phyloP scores from a whole-genome alignment of 2,329 filamentous ascomycete genomes.

The Aspergillus fijiensis region DNA sequence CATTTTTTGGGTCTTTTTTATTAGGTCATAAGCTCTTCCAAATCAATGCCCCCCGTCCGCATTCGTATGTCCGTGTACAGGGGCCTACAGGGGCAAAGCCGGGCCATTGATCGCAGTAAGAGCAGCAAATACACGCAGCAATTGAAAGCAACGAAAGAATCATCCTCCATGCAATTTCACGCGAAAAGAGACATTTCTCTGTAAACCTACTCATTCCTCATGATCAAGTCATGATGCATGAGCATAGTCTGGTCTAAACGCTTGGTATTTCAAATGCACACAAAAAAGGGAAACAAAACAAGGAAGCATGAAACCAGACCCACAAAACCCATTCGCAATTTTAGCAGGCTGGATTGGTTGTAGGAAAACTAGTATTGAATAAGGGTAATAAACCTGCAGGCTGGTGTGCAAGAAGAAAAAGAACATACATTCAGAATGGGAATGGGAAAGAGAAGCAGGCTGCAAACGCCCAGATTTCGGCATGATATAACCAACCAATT shows the following conservation, averaged over 20 bases:
- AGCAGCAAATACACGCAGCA: slow-evolving; percentile 16
- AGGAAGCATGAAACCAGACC: slow-evolving; percentile 25
- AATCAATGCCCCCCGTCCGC: slow-evolving; percentile 16
- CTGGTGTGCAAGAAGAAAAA: slow-evolving; percentile 26
- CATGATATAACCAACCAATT: slow-evolving; percentile 42
- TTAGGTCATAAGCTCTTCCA: slow-evolving; percentile 10
- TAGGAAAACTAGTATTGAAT: slow-evolving; percentile 20
- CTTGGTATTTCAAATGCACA: slow-evolving; percentile 26
- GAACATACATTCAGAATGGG: slow-evolving; percentile 33
- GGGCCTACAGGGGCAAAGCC: slow-evolving; percentile 19
- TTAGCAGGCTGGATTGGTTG: slow-evolving; percentile 25
- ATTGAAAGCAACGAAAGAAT: not conserved
- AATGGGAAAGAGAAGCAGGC: slow-evolving; percentile 22
- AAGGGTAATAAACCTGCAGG: slow-evolving; percentile 19
- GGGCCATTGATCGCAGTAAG: slow-evolving; percentile 18
- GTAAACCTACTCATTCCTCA: slow-evolving; percentile 9
- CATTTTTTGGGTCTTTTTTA: slow-evolving; percentile 20
- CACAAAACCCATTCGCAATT: slow-evolving; percentile 33
- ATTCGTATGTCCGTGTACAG: slow-evolving; percentile 33
- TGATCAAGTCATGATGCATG: slow-evolving; percentile 9
- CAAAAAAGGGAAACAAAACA: slow-evolving; percentile 10
- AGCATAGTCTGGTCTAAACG: slow-evolving; percentile 22
- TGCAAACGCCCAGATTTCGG: slow-evolving; percentile 31
- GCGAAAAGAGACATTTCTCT: slow-evolving; percentile 11
- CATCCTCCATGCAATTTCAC: slow-evolving; percentile 31